Conservation (phyloP, 148 eudicot species). For the Oxyria digyna region DNA sequence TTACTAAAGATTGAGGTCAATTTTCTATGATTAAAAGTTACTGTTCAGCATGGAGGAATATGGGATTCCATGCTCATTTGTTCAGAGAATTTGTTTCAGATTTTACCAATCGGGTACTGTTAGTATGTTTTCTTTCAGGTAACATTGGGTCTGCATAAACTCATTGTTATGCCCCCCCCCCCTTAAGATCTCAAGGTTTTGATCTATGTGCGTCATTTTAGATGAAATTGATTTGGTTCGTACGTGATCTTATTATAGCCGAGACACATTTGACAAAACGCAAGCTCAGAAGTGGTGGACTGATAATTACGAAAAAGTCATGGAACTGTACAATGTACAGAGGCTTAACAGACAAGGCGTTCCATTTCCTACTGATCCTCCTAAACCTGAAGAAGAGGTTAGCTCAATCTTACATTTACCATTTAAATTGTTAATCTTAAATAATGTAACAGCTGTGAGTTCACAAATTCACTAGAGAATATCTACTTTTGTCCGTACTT, state of each 20-base stretch:
- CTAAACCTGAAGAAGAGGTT: conserved; percentile 36
- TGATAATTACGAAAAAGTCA: conserved; percentile 79
- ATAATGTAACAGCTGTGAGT: not conserved
- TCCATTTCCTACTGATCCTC: conserved; percentile 64
- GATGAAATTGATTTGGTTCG: conserved; percentile 11
- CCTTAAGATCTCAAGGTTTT: not conserved
- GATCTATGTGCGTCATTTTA: not conserved
- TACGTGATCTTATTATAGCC: conserved; percentile 43
- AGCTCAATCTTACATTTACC: not conserved
- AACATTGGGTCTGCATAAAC: not conserved
- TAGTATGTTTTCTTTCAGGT: not conserved
- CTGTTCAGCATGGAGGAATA: conserved; percentile 5
- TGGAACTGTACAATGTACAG: conserved; percentile 93
- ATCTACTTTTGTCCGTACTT: not conserved
- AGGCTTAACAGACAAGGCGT: conserved; percentile 78
- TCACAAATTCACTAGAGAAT: not conserved
- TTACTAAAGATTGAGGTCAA: conserved; percentile 1
- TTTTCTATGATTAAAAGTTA: not conserved
- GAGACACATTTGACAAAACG: conserved; percentile 84
- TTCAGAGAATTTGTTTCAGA: not conserved
- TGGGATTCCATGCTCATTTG: not conserved
- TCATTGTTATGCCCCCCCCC: not conserved
- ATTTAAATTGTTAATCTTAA: not conserved
- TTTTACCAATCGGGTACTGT: not conserved
- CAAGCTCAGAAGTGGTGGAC: conserved; percentile 99